A percentile compares a stretch with the other conserved stretches of the same genome.
These are phyloP conservation scores for Moricandia moricandioides DNA, from an alignment of 345 rosid genomes.

Conservation along the genomic window DNA sequence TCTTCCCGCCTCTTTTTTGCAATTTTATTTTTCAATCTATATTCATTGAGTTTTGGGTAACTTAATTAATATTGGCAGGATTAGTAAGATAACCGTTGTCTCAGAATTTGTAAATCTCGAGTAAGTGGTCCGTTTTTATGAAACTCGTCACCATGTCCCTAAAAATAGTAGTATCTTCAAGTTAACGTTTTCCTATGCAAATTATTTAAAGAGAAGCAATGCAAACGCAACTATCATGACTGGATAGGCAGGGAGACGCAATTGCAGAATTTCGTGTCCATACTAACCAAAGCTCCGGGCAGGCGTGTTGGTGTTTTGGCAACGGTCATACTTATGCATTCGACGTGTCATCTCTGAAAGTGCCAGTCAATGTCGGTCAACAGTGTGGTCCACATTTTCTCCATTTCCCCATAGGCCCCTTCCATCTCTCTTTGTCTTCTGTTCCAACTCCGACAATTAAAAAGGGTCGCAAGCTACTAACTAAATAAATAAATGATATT, in stretches of 20 bases:
- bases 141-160: conserved; percentile 6
- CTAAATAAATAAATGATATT: not conserved
- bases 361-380: conserved; percentile 27
- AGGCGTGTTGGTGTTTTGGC: not conserved
- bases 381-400: conserved; percentile 5
- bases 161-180: not conserved
- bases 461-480: not conserved
- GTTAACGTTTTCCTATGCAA: not conserved
- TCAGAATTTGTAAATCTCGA: conserved; percentile 27
- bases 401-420: not conserved
- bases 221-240: not conserved
- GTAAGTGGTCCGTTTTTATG: conserved; percentile 17
- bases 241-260: not conserved
- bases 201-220: not conserved
- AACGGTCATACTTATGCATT: conserved; percentile 6
- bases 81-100: conserved; percentile 29
- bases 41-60: not conserved
- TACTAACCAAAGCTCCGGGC: not conserved
- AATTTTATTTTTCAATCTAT: not conserved
- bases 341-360: not conserved
- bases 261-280: not conserved
- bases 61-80: conserved; percentile 7
- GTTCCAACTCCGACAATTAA: not conserved
- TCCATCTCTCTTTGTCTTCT: conserved; percentile 1
- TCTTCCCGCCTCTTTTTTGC: not conserved